phyloP scores from a whole-genome alignment of 176 grass and related monocot genomes.

The Leersia perrieri region DNA sequence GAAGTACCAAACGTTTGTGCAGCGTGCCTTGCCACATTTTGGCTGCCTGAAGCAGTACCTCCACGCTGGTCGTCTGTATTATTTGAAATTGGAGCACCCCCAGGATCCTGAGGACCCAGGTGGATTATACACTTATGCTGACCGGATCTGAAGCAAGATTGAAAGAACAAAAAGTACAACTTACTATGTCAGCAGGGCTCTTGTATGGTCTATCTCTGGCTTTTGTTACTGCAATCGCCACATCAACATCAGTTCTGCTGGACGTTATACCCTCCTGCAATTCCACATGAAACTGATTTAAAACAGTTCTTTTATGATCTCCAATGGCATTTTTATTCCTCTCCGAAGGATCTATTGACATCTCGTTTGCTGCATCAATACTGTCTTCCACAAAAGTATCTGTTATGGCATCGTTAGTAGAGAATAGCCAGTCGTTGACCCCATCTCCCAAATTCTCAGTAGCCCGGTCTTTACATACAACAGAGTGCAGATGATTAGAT shows the following conservation, averaged over 20 bases:
- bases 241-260: slow-evolving; percentile 11
- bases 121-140: background rate
- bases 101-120: background rate
- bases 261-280: background rate
- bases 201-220: background rate
- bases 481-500: background rate
- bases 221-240: slow-evolving; percentile 13
- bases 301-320: background rate
- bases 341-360: background rate
- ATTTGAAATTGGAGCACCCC: background rate
- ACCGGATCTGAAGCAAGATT: background rate
- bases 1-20: background rate
- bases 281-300: background rate
- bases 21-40: background rate
- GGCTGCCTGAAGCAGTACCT: background rate
- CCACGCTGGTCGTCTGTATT: background rate
- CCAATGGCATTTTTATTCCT: background rate
- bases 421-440: background rate
- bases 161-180: background rate
- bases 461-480: background rate
- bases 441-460: slow-evolving; percentile 24
- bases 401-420: slow-evolving; percentile 3
- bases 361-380: slow-evolving; percentile 6
- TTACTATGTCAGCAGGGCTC: background rate
- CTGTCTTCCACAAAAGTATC: background rate